These are phyloP conservation scores for Termitomyces sp. DNA, from an alignment of 768 basidiomycete genomes.

Conservation along the genomic window DNA sequence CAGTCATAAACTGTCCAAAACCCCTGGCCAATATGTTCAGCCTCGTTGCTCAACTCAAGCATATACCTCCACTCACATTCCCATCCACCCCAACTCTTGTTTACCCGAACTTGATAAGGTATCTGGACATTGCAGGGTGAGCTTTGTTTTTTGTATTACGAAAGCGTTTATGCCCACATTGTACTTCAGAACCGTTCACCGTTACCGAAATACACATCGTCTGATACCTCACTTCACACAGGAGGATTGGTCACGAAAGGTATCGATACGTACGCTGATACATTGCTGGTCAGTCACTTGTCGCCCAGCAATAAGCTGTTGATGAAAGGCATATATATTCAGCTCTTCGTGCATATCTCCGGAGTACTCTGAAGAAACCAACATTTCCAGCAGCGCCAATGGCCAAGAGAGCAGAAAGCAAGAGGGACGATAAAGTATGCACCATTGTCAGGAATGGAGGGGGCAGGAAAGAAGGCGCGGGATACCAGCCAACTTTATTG, in stretches of 20 bases:
- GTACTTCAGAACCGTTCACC: conserved; percentile 40
- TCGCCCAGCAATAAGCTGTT: conserved; percentile 10
- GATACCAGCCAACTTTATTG: not conserved
- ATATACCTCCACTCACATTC: conserved; percentile 36
- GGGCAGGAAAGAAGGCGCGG: not conserved
- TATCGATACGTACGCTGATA: conserved; percentile 16
- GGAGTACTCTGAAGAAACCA: not conserved
- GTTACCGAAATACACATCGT: conserved; percentile 45
- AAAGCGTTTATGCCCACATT: conserved; percentile 27
- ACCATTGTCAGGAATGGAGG: conserved; percentile 3
- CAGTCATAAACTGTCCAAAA: conserved; percentile 52
- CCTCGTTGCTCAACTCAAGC: not conserved
- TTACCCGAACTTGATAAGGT: conserved; percentile 41
- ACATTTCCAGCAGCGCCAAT: conserved; percentile 7
- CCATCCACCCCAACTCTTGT: conserved; percentile 53
- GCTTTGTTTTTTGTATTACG: not conserved
- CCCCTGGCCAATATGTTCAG: conserved; percentile 37
- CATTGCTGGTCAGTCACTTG: conserved; percentile 13
- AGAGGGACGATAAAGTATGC: not conserved
- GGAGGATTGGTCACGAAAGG: not conserved
- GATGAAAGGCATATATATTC: not conserved
- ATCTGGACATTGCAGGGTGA: conserved; percentile 28
- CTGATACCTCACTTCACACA: conserved; percentile 20
- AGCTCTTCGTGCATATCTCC: not conserved
- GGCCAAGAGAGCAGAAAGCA: conserved; percentile 1